A percentile compares a stretch with the other conserved stretches of the same genome.
These are phyloP conservation scores for Physocladia obscura DNA, from an alignment of 192 early-diverging fungal genomes.

Conservation along the genomic window DNA sequence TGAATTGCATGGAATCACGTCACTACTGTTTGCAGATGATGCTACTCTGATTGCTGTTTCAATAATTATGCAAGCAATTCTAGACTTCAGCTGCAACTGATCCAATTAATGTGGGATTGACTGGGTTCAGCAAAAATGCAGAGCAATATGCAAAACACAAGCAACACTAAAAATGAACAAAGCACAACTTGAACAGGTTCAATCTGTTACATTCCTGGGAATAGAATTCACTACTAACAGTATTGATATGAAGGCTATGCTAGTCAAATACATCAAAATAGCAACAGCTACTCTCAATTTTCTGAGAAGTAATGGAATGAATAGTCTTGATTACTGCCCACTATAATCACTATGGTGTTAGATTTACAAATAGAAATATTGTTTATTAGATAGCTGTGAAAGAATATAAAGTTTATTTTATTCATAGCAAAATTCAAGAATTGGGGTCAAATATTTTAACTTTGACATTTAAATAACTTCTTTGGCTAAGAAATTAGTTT, in stretches of 20 bases:
- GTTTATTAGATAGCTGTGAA: too few relatives aligned
- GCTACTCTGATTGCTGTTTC: background rate
- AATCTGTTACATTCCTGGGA: background rate
- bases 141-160: background rate
- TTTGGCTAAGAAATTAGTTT: too few relatives aligned
- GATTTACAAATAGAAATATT: too few relatives aligned
- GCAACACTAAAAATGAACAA: background rate
- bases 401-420: too few relatives aligned
- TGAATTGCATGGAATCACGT: background rate
- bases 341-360: too few relatives aligned
- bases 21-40: background rate
- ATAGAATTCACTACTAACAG: background rate
- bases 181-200: background rate
- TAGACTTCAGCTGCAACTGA: background rate
- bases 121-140: background rate
- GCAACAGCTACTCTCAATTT: background rate
- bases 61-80: background rate
- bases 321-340: too few relatives aligned
- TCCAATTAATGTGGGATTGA: background rate
- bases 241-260: background rate
- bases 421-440: too few relatives aligned
- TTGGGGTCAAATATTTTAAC: too few relatives aligned
- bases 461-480: too few relatives aligned
- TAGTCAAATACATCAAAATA: background rate
- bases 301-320: background rate